Conservation (phyloP, 495 filamentous ascomycete species). For the Talaromyces wortmannii region DNA sequence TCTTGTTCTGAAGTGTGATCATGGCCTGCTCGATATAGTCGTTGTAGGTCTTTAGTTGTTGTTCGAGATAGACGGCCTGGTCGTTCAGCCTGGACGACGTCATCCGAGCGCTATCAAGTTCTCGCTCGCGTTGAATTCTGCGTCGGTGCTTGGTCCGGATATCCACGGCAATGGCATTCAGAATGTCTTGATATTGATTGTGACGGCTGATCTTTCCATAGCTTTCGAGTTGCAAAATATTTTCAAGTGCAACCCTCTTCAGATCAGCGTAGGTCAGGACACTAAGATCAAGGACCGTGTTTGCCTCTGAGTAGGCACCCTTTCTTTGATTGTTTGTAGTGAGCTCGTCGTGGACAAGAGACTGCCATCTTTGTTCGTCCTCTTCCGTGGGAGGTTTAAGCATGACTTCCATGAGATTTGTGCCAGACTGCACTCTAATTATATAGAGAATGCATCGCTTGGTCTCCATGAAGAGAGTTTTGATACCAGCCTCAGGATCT, state of each 20-base stretch:
- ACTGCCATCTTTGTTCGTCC: constrained; percentile 84
- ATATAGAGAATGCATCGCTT: constrained; percentile 97
- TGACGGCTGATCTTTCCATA: constrained; percentile 79
- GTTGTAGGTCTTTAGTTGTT: constrained; percentile 94
- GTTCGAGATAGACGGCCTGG: constrained; percentile 87
- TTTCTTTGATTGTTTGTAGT: constrained; percentile 58
- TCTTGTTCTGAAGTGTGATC: constrained; percentile 96
- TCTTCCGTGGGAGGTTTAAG: constrained; percentile 80
- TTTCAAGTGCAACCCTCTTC: constrained; percentile 89
- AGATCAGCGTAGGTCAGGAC: constrained; percentile 86
- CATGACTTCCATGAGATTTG: constrained; percentile 89
- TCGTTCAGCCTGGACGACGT: constrained; percentile 82
- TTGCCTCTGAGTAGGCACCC: constrained; percentile 86
- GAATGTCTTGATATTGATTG: constrained; percentile 92
- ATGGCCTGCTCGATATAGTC: constrained; percentile 99
- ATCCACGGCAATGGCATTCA: constrained; percentile 94
- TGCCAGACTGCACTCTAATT: constrained; percentile 90
- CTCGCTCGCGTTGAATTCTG: constrained; percentile 80
- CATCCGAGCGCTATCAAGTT: constrained; percentile 79
- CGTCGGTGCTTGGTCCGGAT: constrained; percentile 95
- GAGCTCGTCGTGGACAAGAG: constrained; percentile 78
- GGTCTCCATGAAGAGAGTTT: constrained; percentile 93
- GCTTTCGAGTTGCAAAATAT: constrained; percentile 82
- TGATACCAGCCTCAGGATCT: constrained; percentile 87
- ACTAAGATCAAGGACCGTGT: constrained; percentile 78